phyloP scores from a whole-genome alignment of 2,329 filamentous ascomycete species.

The Periconia sp. region DNA sequence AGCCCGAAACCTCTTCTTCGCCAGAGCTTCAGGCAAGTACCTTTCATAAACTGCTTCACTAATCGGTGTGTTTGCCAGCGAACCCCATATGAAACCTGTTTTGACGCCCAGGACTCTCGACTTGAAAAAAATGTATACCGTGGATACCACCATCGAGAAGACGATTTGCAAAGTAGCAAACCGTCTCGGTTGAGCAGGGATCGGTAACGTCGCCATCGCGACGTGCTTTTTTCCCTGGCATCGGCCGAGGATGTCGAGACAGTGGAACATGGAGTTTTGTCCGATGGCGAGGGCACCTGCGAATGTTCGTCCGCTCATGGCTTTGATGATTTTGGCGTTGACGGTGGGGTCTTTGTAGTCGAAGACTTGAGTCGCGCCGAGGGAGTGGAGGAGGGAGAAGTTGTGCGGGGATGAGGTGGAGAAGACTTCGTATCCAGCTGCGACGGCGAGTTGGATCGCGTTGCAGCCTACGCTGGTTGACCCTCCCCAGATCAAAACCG shows the following conservation, averaged over 20 bases:
- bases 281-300: no score
- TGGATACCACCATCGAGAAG: no score
- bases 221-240: no score
- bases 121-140: no score
- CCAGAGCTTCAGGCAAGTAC: constrained; percentile 13
- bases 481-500: constrained; percentile 51
- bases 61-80: no score
- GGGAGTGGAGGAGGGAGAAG: constrained; percentile 46
- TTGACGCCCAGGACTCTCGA: no score
- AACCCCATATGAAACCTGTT: no score
- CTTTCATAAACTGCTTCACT: constrained; percentile 13
- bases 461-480: constrained; percentile 39
- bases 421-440: constrained; percentile 40
- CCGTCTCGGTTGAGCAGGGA: no score
- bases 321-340: constrained; percentile 45
- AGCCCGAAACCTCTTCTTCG: constrained; percentile 7
- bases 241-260: constrained; percentile 2
- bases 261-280: constrained; percentile 42
- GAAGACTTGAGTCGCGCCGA: constrained; percentile 51
- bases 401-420: constrained; percentile 49
- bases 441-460: constrained; percentile 42
- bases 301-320: constrained; percentile 35
- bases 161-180: no score
- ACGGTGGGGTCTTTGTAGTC: constrained; percentile 51
- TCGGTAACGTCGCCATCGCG: no score